Base-by-base conservation (phyloP, 805 yeast species). In the Candida mattraensis region DNA sequence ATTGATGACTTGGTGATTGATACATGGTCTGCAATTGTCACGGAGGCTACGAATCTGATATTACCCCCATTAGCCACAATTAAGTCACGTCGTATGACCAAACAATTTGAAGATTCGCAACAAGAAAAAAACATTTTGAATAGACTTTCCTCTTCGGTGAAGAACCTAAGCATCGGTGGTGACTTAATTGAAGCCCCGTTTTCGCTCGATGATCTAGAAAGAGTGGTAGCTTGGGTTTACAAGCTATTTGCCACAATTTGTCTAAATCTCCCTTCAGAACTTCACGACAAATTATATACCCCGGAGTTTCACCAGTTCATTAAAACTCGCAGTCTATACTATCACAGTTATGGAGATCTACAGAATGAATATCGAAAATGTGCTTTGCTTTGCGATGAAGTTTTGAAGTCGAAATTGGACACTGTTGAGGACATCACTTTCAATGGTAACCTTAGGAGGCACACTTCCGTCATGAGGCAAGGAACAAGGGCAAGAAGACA, bases 201-300 rank as follows among this genome's bases (percentile, higher is more conserved):
- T 5, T 33, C 44, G 6, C 19, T 28, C 9, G 31, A 36, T 14
- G 44, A 44, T 14, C 18, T 45, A 19, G 50, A 49, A 27, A 31
- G 54, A 20, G 35, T 43, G 14, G 34, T 47, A n/a, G 37, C 47
- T 28, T 49, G 54, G 54, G 43, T 45, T 5, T 49, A 42, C 37
- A 47, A 36, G 30, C 28, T 47, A 5, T 41, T 45, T 30, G 34
- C 28, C 3, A 19, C 25, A 8, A 30, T 47, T 4, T 28, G 44
- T 27, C 11, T 17, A 7, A 31, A 28, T 13, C 28, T 45, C 10
- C 29, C 33, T 15, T 26, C 33, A 11, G 18, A 28, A 5, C 21
- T 25, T 3, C 48, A 42, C 9, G 17, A 34, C 6, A 21, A 26
- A 17, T 29, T 45, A 17, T 19, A 28, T 11, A 43, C 35, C 1